Percentiles rank a stretch among this genome's conserved stretches.
These are phyloP conservation scores for Pseudopithomyces maydicus DNA, from an alignment of 2,329 filamentous ascomycete species.

Conservation along the genomic window DNA sequence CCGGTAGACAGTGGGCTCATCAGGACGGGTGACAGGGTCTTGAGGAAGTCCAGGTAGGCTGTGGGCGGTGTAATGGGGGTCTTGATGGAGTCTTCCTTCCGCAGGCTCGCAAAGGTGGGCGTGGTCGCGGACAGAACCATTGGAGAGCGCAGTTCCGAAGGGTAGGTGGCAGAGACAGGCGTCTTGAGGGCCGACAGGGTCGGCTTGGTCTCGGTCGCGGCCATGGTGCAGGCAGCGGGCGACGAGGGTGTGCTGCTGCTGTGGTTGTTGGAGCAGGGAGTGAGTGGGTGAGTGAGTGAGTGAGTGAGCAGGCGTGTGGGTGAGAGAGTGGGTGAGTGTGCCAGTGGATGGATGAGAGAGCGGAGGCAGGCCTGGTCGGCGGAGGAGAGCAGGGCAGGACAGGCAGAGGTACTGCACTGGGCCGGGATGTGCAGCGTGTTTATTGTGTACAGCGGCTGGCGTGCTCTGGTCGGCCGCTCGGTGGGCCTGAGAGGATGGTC, in stretches of 20 bases:
- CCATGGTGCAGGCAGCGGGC: constrained; percentile 44
- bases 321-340: constrained; percentile 7
- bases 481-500: constrained; percentile 28
- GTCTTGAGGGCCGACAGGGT: constrained; percentile 52
- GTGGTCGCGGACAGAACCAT: constrained; percentile 56
- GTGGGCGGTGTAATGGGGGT: constrained; percentile 90
- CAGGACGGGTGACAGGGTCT: constrained; percentile 73
- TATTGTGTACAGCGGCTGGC: constrained; percentile 38
- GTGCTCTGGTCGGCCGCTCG: constrained; percentile 37
- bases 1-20: constrained; percentile 69
- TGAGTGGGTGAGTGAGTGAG: constrained; percentile 20
- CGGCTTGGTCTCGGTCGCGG: constrained; percentile 49
- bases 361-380: constrained; percentile 16
- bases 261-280: too few relatives aligned
- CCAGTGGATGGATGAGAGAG: constrained; percentile 25
- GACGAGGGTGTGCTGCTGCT: constrained; percentile 19
- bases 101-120: constrained; percentile 62
- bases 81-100: constrained; percentile 67
- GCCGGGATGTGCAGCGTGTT: constrained; percentile 34
- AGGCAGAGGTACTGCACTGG: constrained; percentile 26
- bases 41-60: constrained; percentile 92
- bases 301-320: constrained; percentile 9
- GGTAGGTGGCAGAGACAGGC: constrained; percentile 65
- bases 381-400: constrained; percentile 22
- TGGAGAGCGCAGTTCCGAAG: constrained; percentile 65